These are phyloP conservation scores for Labyrinthula sp. DNA, from an alignment of 352 stramenopile species.

Conservation along the genomic window DNA sequence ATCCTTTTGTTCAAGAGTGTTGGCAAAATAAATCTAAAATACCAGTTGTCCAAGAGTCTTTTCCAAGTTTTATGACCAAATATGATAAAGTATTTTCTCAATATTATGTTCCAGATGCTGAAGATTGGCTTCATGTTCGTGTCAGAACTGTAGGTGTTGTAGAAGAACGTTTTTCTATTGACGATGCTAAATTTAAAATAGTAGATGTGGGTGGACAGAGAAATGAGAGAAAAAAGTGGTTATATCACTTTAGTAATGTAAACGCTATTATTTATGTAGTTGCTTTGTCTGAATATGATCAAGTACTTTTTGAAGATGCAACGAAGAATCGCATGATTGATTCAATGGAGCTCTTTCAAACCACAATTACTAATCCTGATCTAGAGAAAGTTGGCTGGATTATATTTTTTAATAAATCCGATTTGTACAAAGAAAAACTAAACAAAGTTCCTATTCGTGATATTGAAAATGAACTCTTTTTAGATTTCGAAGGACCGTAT, in stretches of 20 bases:
- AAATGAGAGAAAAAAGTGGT: constrained; percentile 30
- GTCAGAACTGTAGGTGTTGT: constrained; percentile 39
- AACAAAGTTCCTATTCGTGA: constrained; percentile 8
- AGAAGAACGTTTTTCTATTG: constrained; percentile 40
- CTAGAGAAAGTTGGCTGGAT: constrained; percentile 77
- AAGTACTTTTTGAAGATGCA: constrained; percentile 31
- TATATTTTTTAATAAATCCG: constrained; percentile 71
- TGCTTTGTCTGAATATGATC: constrained; percentile 31
- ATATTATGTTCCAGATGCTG: constrained; percentile 32
- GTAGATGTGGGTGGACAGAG: constrained; percentile 36
- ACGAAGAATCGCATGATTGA: constrained; percentile 29
- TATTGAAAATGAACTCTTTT: too few species aligned
- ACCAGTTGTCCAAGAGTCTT: constrained; percentile 79
- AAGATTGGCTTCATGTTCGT: constrained; percentile 36
- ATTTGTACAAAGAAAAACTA: constrained; percentile 87
- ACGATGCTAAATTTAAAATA: constrained; percentile 43
- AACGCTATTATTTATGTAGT: constrained; percentile 34
- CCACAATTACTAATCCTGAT: constrained; percentile 79
- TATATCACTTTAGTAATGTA: constrained; percentile 35
- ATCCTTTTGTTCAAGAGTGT: constrained; percentile 60
- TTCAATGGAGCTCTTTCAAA: constrained; percentile 47
- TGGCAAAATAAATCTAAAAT: constrained; percentile 70
- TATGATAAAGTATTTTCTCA: constrained; percentile 22
- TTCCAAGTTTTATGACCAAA: constrained; percentile 76
- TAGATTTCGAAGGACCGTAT: too few species aligned